Percentiles rank a stretch among this genome's conserved stretches.
Conservation (phyloP, 2,329 filamentous ascomycete species). For the Sporothrix euskadiensis region DNA sequence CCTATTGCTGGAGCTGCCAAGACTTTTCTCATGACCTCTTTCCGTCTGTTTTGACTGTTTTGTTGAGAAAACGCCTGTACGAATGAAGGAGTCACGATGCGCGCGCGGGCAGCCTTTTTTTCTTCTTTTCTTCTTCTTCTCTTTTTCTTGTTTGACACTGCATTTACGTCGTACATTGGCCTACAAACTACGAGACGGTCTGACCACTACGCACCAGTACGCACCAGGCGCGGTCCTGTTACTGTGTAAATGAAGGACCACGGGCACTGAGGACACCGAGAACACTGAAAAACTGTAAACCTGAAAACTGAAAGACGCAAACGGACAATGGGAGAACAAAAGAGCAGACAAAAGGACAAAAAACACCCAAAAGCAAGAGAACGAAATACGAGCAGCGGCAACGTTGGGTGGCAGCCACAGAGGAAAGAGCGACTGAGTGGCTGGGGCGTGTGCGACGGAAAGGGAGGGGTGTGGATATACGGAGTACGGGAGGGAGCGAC, state of each 20-base stretch:
- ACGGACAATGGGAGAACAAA: not conserved
- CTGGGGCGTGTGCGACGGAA: constrained; percentile 16
- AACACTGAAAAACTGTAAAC: not conserved
- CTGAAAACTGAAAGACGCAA: not conserved
- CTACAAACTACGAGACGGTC: not conserved
- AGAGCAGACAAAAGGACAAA: not conserved
- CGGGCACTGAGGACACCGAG: not conserved
- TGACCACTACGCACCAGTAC: not conserved
- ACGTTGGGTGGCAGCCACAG: not conserved
- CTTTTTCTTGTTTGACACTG: not conserved
- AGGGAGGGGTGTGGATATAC: constrained; percentile 1
- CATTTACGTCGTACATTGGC: too few relatives aligned
- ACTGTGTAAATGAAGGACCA: not conserved
- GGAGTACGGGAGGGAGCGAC: not conserved
- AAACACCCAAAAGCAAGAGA: too few relatives aligned
- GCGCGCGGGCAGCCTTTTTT: not conserved
- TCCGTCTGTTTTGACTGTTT: not conserved
- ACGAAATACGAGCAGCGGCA: constrained; percentile 9
- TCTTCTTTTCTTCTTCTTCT: too few relatives aligned
- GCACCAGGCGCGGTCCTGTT: not conserved
- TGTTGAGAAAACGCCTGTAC: not conserved
- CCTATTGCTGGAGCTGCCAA: not conserved
- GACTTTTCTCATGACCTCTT: not conserved
- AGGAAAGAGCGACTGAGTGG: constrained; percentile 8
- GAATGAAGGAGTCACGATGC: constrained; percentile 1